Evolutionary conservation across 441 rosid genomes (phyloP).

Genomic region (Sinapis alba): DNA sequence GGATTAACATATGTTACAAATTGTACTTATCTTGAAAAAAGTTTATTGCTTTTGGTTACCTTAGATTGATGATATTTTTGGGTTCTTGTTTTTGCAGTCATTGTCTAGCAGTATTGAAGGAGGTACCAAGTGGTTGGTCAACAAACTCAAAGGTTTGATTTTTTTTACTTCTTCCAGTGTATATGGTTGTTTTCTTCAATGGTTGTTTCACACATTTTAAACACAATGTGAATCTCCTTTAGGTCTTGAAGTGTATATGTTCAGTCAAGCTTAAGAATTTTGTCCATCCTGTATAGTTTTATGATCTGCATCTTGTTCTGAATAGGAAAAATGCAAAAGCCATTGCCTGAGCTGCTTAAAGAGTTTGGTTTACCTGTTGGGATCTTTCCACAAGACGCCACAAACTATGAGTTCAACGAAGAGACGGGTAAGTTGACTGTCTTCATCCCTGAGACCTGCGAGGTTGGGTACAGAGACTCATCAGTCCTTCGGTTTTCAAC

Average conservation of each 20-base stretch:
- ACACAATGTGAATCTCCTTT: neutral
- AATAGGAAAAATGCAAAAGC: slow-evolving; percentile 92
- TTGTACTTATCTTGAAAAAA: neutral
- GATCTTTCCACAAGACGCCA: slow-evolving; percentile 91
- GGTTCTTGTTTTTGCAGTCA: slow-evolving; percentile 50
- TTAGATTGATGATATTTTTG: slow-evolving; percentile 2
- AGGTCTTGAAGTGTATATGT: neutral
- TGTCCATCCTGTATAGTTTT: too few species aligned
- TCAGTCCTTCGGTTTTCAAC: slow-evolving; percentile 77
- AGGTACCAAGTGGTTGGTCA: slow-evolving; percentile 91
- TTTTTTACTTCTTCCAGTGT: neutral
- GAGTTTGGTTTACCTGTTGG: slow-evolving; percentile 80
- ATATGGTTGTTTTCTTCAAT: slow-evolving; percentile 3
- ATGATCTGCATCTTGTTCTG: slow-evolving; percentile 19
- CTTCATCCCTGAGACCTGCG: slow-evolving; percentile 70
- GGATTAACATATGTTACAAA: neutral
- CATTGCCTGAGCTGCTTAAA: slow-evolving; percentile 79
- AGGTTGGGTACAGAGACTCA: slow-evolving; percentile 87
- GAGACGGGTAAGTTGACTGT: slow-evolving; percentile 74
- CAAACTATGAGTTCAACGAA: slow-evolving; percentile 88
- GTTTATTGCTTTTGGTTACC: neutral
- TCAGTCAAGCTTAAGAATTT: too few species aligned
- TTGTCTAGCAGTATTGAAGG: slow-evolving; percentile 78
- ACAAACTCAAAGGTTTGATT: slow-evolving; percentile 74
- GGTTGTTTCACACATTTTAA: neutral